Percentiles rank a stretch among this genome's conserved stretches.
phyloP scores from a whole-genome alignment of 148 eudicot species.

The Arbutus unedo region DNA sequence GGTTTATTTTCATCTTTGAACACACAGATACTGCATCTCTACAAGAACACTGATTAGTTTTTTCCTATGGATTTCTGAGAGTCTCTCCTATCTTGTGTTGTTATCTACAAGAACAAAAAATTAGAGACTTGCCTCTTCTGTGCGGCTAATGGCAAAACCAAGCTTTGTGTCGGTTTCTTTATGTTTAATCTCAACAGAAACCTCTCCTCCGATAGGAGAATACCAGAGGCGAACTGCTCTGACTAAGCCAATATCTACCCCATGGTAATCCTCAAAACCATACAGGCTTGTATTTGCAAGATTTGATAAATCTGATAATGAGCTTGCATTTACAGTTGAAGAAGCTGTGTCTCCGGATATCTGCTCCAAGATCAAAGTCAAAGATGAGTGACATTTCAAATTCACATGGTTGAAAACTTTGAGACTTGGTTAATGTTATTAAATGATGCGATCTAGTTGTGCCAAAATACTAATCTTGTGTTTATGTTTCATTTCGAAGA shows the following conservation, averaged over 20 bases:
- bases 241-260: slow-evolving; percentile 81
- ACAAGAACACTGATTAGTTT: not conserved
- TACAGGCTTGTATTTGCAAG: slow-evolving; percentile 74
- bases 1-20: not conserved
- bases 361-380: slow-evolving; percentile 27
- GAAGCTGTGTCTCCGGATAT: slow-evolving; percentile 85
- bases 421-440: not conserved
- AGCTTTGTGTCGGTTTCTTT: slow-evolving; percentile 60
- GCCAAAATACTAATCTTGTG: not conserved
- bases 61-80: not conserved
- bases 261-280: slow-evolving; percentile 91
- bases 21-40: not conserved
- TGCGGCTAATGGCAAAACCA: slow-evolving; percentile 71
- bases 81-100: not conserved
- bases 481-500: not conserved
- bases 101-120: slow-evolving; percentile 1
- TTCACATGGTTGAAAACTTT: not conserved
- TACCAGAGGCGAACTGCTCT: slow-evolving; percentile 86
- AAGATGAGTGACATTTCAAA: not conserved
- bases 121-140: slow-evolving; percentile 51
- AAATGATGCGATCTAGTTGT: not conserved
- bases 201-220: slow-evolving; percentile 63
- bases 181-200: slow-evolving; percentile 49
- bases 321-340: slow-evolving; percentile 63
- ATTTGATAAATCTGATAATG: slow-evolving; percentile 66